Evolutionary conservation across 2,329 filamentous ascomycete genomes (phyloP).

Genomic region (Calonectria leucothoes): DNA sequence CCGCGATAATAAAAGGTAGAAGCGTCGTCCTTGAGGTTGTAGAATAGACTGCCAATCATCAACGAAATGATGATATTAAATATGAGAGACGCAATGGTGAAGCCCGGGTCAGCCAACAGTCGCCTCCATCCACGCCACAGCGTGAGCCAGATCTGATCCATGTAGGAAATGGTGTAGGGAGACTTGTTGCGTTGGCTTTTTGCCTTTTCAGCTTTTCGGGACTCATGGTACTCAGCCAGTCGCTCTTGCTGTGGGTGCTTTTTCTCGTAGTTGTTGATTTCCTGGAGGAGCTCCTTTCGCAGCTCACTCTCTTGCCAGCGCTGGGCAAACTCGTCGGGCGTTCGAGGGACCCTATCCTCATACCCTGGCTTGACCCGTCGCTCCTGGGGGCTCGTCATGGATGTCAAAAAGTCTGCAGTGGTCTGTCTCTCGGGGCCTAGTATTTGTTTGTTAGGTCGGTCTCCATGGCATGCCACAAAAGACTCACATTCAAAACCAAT

Average conservation of each 20-base stretch:
- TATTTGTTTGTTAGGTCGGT: rapidly evolving
- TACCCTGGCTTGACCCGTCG: constrained; percentile 46
- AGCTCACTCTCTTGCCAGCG: constrained; percentile 45
- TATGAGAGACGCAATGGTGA: constrained; percentile 52
- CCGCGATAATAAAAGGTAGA: constrained; percentile 60
- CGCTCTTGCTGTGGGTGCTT: constrained; percentile 34
- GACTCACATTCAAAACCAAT: constrained; percentile 40
- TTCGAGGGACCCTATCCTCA: constrained; percentile 48
- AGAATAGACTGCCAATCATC: constrained; percentile 66
- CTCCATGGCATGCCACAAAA: rapidly evolving
- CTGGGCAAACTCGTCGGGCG: constrained; percentile 50
- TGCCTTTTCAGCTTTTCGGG: constrained; percentile 38
- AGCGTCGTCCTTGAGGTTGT: constrained; percentile 54
- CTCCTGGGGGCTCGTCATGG: constrained; percentile 56
- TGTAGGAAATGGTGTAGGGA: constrained; percentile 59
- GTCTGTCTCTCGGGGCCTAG: constrained; percentile 42
- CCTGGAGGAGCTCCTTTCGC: constrained; percentile 42
- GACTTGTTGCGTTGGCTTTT: constrained; percentile 56
- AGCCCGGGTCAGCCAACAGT: constrained; percentile 52
- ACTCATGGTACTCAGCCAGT: constrained; percentile 34
- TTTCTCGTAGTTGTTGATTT: constrained; percentile 43
- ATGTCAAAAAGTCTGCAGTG: constrained; percentile 45
- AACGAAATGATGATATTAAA: constrained; percentile 62
- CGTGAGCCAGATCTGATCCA: constrained; percentile 57
- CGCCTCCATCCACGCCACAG: constrained; percentile 54